phyloP scores from a whole-genome alignment of 2,329 filamentous ascomycete genomes.

The Fusarium transvaalense region DNA sequence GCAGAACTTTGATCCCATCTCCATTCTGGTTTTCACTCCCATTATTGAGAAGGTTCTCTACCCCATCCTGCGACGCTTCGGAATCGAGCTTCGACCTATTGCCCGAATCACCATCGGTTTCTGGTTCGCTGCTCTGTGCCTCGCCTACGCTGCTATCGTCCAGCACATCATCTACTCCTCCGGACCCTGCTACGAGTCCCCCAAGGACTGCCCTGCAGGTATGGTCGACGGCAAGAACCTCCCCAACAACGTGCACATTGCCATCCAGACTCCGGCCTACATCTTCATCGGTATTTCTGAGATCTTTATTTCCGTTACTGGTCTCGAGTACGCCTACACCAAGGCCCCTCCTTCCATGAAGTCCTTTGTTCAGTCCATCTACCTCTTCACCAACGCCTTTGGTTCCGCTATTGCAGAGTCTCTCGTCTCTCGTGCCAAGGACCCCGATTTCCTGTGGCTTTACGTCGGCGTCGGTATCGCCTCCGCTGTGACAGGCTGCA shows the following conservation, averaged over 20 bases:
- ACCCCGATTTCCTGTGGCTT: constrained; percentile 77
- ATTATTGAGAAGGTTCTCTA: constrained; percentile 72
- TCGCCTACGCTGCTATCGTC: constrained; percentile 70
- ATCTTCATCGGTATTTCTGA: constrained; percentile 70
- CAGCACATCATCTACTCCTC: constrained; percentile 71
- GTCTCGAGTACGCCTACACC: constrained; percentile 79
- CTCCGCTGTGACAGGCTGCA: constrained; percentile 61
- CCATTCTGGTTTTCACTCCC: constrained; percentile 75
- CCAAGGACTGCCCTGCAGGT: constrained; percentile 55
- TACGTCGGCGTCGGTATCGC: constrained; percentile 68
- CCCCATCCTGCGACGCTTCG: constrained; percentile 67
- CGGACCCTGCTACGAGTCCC: constrained; percentile 63
- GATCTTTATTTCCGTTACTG: constrained; percentile 75
- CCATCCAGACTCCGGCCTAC: constrained; percentile 66
- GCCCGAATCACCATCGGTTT: constrained; percentile 76
- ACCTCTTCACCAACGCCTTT: constrained; percentile 70
- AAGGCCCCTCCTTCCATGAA: constrained; percentile 79
- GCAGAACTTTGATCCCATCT: constrained; percentile 75
- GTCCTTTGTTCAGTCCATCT: constrained; percentile 70
- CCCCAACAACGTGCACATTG: constrained; percentile 65
- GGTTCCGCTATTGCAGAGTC: constrained; percentile 72
- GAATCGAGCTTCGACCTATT: constrained; percentile 73
- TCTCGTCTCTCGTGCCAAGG: constrained; percentile 68
- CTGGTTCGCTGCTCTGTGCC: constrained; percentile 64
- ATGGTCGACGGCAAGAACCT: constrained; percentile 50